phyloP scores from a whole-genome alignment of 1,284 basidiomycete genomes.

The Xerocomus minutiporus region DNA sequence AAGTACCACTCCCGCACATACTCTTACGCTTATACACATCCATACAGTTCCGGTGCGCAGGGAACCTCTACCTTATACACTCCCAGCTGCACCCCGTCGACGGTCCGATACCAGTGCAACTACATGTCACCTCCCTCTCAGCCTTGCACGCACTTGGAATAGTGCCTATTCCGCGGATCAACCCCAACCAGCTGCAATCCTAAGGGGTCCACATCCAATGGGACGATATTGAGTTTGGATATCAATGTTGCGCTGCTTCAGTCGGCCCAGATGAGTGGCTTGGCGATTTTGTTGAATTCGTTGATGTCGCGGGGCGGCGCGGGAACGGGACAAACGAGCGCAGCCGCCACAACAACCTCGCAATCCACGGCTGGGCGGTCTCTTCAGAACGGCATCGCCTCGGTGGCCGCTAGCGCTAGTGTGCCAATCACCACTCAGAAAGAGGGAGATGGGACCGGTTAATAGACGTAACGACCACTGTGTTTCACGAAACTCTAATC shows the following conservation, averaged over 20 bases:
- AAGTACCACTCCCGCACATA: constrained; percentile 36
- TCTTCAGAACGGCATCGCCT: constrained; percentile 17
- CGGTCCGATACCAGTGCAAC: constrained; percentile 64
- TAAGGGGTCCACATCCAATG: constrained; percentile 66
- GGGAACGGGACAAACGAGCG: constrained; percentile 20
- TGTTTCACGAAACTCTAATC: constrained; percentile 16
- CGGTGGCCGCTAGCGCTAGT: constrained; percentile 1
- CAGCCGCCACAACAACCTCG: constrained; percentile 6
- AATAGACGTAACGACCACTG: constrained; percentile 17
- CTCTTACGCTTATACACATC: constrained; percentile 52
- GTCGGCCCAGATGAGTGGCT: constrained; percentile 64
- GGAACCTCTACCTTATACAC: constrained; percentile 26
- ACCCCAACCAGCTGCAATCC: constrained; percentile 61
- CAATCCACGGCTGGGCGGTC: constrained; percentile 13
- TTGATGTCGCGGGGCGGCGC: constrained; percentile 41
- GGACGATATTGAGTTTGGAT: constrained; percentile 65
- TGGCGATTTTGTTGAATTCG: constrained; percentile 66
- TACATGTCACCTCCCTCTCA: constrained; percentile 67
- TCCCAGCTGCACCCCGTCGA: constrained; percentile 36
- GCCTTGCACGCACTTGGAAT: constrained; percentile 68
- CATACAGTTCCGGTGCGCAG: constrained; percentile 39
- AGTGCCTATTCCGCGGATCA: constrained; percentile 59
- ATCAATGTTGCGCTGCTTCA: constrained; percentile 70
- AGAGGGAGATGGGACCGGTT: constrained; percentile 23
- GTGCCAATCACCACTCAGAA: constrained; percentile 13